Evolutionary conservation across 2,329 filamentous ascomycete genomes (phyloP).

Genomic region (Fonsecaea erecta): DNA sequence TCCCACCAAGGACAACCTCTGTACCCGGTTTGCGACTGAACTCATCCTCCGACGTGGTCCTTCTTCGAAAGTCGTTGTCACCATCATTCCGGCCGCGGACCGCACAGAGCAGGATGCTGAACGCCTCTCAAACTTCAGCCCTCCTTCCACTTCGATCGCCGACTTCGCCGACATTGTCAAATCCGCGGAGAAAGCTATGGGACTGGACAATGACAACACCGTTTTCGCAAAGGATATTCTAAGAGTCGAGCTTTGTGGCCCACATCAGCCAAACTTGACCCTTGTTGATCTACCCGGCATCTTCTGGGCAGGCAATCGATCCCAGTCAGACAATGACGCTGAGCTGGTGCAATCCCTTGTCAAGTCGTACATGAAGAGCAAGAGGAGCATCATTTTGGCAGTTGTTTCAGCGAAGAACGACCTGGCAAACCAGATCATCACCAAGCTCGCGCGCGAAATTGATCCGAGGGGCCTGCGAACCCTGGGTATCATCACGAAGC

Average conservation of each 20-base stretch:
- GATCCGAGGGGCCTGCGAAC: constrained; percentile 43
- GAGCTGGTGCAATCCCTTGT: constrained; percentile 57
- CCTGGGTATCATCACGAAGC: constrained; percentile 47
- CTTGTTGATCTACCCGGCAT: constrained; percentile 67
- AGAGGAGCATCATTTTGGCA: constrained; percentile 64
- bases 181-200: constrained; percentile 59
- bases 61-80: constrained; percentile 48
- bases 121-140: constrained; percentile 16
- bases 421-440: constrained; percentile 62
- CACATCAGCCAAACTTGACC: constrained; percentile 63
- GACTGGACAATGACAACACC: constrained; percentile 45
- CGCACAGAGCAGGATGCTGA: constrained; percentile 37
- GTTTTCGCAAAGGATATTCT: constrained; percentile 57
- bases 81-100: constrained; percentile 46
- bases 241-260: constrained; percentile 63
- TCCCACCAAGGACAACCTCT: constrained; percentile 59
- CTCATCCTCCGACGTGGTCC: constrained; percentile 56
- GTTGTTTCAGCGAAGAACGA: constrained; percentile 58
- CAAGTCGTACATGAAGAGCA: constrained; percentile 59
- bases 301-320: constrained; percentile 58
- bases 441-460: constrained; percentile 51
- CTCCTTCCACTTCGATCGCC: constrained; percentile 40
- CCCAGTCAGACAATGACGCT: constrained; percentile 60
- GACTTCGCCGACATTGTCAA: constrained; percentile 58
- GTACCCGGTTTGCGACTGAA: constrained; percentile 67